Base-by-base conservation (phyloP, 495 filamentous ascomycete species). In the Evansstolkia leycettana region DNA sequence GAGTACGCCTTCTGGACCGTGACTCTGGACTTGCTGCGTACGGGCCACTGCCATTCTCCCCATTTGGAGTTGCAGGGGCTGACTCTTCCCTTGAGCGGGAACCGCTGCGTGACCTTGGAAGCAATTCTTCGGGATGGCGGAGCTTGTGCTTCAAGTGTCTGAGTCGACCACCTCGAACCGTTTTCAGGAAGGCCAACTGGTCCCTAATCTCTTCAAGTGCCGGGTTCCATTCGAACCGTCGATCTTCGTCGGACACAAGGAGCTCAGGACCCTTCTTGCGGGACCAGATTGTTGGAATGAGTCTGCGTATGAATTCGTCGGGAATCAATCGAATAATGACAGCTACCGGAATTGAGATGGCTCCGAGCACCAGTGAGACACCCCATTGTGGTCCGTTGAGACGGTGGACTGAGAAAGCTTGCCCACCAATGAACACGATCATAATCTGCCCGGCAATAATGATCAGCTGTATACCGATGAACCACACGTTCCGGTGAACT, bases 101-200 rank as follows among this genome's bases (percentile, higher is more conserved):
- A 14, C 78, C 78, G 48, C 80, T 88, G 44, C 80, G 70, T 19
- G 77, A 82, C 33, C 74, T 72, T 30, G 78, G 71, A 27, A 88
- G 56, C 36, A 90, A 67, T 32, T 75, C 72, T 50, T 92, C 76
- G 6, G 86, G 83, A 54, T 93, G 77, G 47, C 80, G 70, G 28
- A 94, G 69, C 42, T 79, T 82, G 57, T 93, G 92, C 47, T 78
- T 83, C 42, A 96, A 70, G 41, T 84, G 76, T 55, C 80, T 87
- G 31, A 98, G 60, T 38, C 90, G 84, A 18, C 92, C 92, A 41
- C 90, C 92, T 47, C 63, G 77, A 54, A 69, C 77, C 49, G 45
- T 81, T 61, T 69, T 83, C 58, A 66, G 75, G 69, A 76, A 93
- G 25, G 73, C 73, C 30, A 93, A 69, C 46, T 93, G 80, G 45